Base-by-base conservation (phyloP, 805 yeast species). In the Lipomyces kockii region DNA sequence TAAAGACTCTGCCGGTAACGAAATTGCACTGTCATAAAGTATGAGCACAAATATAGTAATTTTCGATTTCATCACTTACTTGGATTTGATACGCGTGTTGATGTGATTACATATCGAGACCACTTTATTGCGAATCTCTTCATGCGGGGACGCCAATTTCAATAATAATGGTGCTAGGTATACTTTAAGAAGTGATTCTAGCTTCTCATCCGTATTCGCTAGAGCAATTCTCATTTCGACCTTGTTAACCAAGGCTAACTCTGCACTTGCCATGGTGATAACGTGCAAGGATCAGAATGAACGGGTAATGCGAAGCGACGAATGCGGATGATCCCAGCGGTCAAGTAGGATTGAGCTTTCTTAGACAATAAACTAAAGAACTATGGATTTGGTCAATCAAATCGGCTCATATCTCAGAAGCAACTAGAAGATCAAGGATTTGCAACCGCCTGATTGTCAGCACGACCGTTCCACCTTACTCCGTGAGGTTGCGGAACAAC, bases 181-280 rank as follows among this genome's bases (percentile, higher is more conserved):
- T 0, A 85, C 78, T 11, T 82, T 81, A 53, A 95, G 76, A 4
- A 88, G 78, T 1, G 83, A 75, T 74, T 89, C 88, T 63, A 92
- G 84, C 74, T 89, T 89, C 2, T 78, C 82, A 58, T 88, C 89
- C 0, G 88, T 81, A 60, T 85, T 85, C 0, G 98, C 91, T 54
- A 94, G 79, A 0, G 96, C 94, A 22, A 94, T 82, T 52, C 91
- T 81, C 60, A 93, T 84, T 77, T 93, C 98, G 0, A 91, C 97
- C 61, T 65, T 66, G 63, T 65, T 87, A 51, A 91, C 83, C 65
- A 90, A 78, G 0, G 84, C 82, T 58, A 87, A 77, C 74, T 91
- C 96, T 49, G 83, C 79, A 53, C 78, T 82, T 11, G 72, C 72
- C 72, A 68, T 68, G 17, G 34, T 29, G 49, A 17, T 17, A 8